Evolutionary conservation across 106 monocot genomes (phyloP), one percentile per base, ranked within the genome.

Genomic region (Chionographis japonica): DNA sequence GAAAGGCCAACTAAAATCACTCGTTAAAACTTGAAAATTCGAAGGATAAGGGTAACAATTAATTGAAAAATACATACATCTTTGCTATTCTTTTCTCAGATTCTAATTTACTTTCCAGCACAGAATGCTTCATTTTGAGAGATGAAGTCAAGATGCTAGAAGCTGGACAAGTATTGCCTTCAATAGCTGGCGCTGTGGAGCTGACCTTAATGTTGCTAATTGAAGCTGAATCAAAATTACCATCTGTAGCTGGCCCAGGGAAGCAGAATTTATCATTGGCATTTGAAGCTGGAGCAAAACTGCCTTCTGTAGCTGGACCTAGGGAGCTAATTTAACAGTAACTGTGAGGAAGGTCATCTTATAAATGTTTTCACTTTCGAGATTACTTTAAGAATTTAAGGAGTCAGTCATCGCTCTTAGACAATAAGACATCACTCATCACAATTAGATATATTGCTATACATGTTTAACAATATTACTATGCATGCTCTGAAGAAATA

Each of bases 51-150:
- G 27, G 27, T 27, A 27, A 27, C 1, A 27, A 27, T 27, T 27
- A 27, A 27, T 41, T 11, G 19, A 27, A 40, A 40, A 37, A 12
- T 12, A 35, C 51, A 2, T 10, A 71, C 40, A 37, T 43, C 49
- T 50, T 57, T 43, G 37, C 59, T 72, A 51, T 66, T 58, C 78
- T 78, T 59, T 49, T 66, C 19, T 51, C 51, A 13, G 1, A 38
- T 78, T 56, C 43, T 12, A 60, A 37, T 63, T 7, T 20, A 27
- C 19, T 56, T 72, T 78, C 72, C 42, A 38, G 61, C 40, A 37
- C 18, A 57, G 51, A 58, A 65, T 19, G 18, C 43, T 76, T 71
- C 18, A 58, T 55, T 55, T 10, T 61, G 50, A 27, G 38, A 46
- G 63, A 12, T 14, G 8, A 50, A 12, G 38, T 4, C 16, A 9